Evolutionary conservation across 495 filamentous ascomycete species (phyloP), one percentile per base, ranked within the genome.

Genomic region (Saxophila tyrrhenica): DNA sequence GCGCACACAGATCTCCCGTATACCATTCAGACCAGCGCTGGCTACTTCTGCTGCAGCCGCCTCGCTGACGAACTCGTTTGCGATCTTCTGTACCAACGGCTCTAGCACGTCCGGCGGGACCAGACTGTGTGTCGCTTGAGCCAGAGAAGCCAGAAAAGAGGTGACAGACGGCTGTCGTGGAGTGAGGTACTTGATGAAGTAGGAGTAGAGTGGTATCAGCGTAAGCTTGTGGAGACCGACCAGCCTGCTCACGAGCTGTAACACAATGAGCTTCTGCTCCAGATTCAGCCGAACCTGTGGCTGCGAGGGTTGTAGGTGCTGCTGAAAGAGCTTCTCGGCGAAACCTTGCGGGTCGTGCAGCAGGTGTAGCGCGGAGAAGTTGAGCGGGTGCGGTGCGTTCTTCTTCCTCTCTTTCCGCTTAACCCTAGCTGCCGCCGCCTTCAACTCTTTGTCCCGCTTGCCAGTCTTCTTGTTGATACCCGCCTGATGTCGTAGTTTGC

Each of bases 361-460:
- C 15, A 99, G 76, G 65, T 97, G 92, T n/a, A 87, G 78, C n/a
- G 94, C 94, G 0, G 90, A 95, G 70, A 99, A 99, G 72, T 99
- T 97, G 21, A 97, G 77, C 0, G 84, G 81, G 62, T 90, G 86
- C 0, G 87, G 85, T 50, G 86, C 77, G 48, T 79, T 82, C 78
- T 95, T 95, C 73, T 91, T 94, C 64, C 79, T 80, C 66, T 94
- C 86, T 68, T 86, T 85, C 67, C 58, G 86, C 66, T 83, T 91
- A 24, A 89, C 77, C 59, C 82, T 84, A 20, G 82, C 76, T 8
- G 85, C 74, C 1, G 90, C 94, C 62, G 83, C 85, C 51, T 90
- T 85, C 20, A 94, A 75, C 9, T 78, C 77, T 63, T 83, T 84
- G 21, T 80, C 75, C 57, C 89, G 83, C 73, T 96, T 97, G 63